Percentiles rank a stretch among this genome's conserved stretches.
These are phyloP conservation scores for Alternaria consortialis DNA, from an alignment of 2,329 filamentous ascomycete genomes.

Conservation along the genomic window DNA sequence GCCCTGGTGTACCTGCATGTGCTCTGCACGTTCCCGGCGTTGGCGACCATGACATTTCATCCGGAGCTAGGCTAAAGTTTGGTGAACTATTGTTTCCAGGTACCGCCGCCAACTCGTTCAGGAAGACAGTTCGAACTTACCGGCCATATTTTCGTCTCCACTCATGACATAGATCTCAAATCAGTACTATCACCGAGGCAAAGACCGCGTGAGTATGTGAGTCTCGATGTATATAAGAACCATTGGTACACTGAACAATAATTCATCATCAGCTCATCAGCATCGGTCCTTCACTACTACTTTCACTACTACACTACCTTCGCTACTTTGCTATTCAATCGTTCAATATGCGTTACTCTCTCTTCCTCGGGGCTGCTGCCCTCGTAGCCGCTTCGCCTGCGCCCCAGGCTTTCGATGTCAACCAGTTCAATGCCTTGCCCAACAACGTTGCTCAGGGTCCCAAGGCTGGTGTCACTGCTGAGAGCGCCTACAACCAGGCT, in stretches of 20 bases:
- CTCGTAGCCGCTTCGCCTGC: conserved; percentile 33
- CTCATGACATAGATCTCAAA: conserved; percentile 14
- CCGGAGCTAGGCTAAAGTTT: conserved; percentile 17
- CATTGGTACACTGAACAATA: background rate
- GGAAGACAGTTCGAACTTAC: conserved; percentile 11
- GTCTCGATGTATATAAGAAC: conserved; percentile 13
- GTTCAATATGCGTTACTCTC: conserved; percentile 31
- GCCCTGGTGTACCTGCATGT: conserved; percentile 11
- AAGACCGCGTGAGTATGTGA: background rate
- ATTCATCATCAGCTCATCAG: conserved; percentile 14
- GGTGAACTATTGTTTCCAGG: conserved; percentile 13
- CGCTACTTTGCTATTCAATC: conserved; percentile 7
- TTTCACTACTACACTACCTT: conserved; percentile 1
- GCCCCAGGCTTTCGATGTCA: conserved; percentile 29
- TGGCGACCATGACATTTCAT: conserved; percentile 11
- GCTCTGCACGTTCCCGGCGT: conserved; percentile 14
- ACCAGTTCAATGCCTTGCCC: conserved; percentile 15
- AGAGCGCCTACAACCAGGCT: conserved; percentile 24
- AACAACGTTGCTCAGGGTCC: conserved; percentile 25
- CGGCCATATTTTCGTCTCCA: conserved; percentile 12
- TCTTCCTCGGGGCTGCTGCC: conserved; percentile 33
- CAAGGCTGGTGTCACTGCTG: conserved; percentile 21
- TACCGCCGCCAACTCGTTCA: conserved; percentile 10
- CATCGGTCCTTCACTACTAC: conserved; percentile 14
- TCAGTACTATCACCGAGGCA: conserved; percentile 7